A percentile compares a stretch with the other conserved stretches of the same genome.
Conservation (phyloP, 306 rosid species). For the Vachellia pachyceras region DNA sequence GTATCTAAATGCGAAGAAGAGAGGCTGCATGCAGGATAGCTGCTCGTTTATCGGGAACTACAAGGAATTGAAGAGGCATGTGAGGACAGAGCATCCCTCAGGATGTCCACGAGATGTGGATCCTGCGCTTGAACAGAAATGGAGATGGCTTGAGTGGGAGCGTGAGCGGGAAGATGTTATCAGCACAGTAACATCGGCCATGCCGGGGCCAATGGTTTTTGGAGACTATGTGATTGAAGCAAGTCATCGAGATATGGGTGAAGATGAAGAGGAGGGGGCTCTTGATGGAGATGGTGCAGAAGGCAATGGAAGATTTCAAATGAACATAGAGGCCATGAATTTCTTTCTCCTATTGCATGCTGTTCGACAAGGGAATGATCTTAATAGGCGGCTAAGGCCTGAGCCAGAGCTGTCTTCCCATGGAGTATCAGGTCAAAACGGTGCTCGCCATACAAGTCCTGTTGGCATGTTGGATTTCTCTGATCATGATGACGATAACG, state of each 20-base stretch:
- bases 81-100: slow-evolving; percentile 79
- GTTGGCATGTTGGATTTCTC: slow-evolving; percentile 52
- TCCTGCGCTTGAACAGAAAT: slow-evolving; percentile 85
- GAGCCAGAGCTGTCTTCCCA: slow-evolving; percentile 57
- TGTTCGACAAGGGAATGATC: slow-evolving; percentile 73
- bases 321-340: slow-evolving; percentile 86
- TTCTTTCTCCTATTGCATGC: slow-evolving; percentile 87
- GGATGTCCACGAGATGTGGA: slow-evolving; percentile 89
- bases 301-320: slow-evolving; percentile 64
- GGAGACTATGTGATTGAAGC: slow-evolving; percentile 96
- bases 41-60: slow-evolving; percentile 85
- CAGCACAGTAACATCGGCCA: slow-evolving; percentile 88
- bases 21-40: slow-evolving; percentile 91
- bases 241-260: slow-evolving; percentile 56
- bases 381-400: slow-evolving; percentile 63
- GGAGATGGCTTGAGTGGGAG: slow-evolving; percentile 97
- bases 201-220: slow-evolving; percentile 90
- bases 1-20: slow-evolving; percentile 80
- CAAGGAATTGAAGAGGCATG: slow-evolving; percentile 89
- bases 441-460: slow-evolving; percentile 5
- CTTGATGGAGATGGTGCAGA: slow-evolving; percentile 57
- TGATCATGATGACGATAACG: slow-evolving; percentile 57
- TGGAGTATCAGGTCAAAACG: slow-evolving; percentile 49
- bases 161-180: slow-evolving; percentile 93
- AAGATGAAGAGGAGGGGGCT: slow-evolving; percentile 76